Percentiles rank a stretch among this genome's conserved stretches.
Conservation (phyloP, 2,329 filamentous ascomycete genomes). For the Purpureocillium lavendulum region DNA sequence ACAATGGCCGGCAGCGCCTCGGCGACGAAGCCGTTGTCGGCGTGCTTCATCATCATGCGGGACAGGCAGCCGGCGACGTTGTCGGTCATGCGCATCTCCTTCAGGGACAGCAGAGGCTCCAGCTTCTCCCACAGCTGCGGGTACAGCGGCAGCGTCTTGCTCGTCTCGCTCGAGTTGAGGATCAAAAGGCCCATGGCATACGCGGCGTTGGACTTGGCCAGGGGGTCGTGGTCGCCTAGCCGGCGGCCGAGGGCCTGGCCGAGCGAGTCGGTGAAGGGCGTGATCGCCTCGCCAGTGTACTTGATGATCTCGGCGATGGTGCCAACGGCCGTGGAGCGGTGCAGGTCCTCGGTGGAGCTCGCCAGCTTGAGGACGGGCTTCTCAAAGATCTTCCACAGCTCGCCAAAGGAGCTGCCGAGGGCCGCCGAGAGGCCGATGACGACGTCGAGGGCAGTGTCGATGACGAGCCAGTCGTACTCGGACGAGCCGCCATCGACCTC, state of each 20-base stretch:
- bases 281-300: constrained; percentile 74
- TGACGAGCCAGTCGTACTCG: constrained; percentile 95
- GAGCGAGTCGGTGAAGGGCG: constrained; percentile 68
- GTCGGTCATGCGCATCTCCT: constrained; percentile 76
- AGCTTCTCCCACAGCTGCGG: constrained; percentile 74
- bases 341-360: constrained; percentile 74
- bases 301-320: constrained; percentile 86
- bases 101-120: constrained; percentile 71
- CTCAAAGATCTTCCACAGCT: constrained; percentile 95
- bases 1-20: constrained; percentile 78
- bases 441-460: constrained; percentile 90
- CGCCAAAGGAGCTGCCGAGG: constrained; percentile 70
- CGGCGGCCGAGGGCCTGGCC: constrained; percentile 79
- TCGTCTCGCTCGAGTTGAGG: constrained; percentile 66
- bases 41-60: constrained; percentile 85
- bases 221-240: constrained; percentile 78
- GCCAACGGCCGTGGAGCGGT: constrained; percentile 84
- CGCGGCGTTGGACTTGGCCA: constrained; percentile 91
- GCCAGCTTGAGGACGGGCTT: constrained; percentile 85
- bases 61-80: constrained; percentile 88
- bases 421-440: constrained; percentile 76
- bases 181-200: constrained; percentile 85
- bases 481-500: constrained; percentile 70
- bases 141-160: constrained; percentile 66
- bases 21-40: constrained; percentile 69